A percentile compares a stretch with the other conserved stretches of the same genome.
Evolutionary conservation across 2,329 filamentous ascomycete species (phyloP).

Genomic region (Fusarium gaditjirri): DNA sequence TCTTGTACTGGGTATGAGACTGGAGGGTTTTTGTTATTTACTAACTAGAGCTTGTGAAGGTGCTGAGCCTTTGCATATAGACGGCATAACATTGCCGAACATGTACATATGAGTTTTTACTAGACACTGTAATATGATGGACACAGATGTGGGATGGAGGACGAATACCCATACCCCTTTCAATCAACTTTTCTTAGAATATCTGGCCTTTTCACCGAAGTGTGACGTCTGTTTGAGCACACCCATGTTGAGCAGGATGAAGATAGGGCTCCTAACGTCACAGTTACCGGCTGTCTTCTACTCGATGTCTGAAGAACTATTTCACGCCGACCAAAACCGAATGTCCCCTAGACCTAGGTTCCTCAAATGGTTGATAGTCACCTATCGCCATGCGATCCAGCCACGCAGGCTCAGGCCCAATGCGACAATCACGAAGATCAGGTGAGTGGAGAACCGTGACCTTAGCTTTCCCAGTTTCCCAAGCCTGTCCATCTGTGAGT

Average conservation of each 20-base stretch:
- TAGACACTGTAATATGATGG: constrained; percentile 36
- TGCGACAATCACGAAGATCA: background rate
- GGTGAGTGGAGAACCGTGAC: background rate
- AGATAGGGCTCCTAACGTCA: background rate
- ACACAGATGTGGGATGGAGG: constrained; percentile 21
- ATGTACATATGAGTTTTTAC: constrained; percentile 30
- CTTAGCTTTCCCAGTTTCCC: background rate
- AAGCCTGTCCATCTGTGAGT: background rate
- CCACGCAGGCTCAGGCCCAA: background rate
- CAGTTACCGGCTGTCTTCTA: background rate
- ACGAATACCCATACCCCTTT: constrained; percentile 31
- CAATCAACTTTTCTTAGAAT: constrained; percentile 22
- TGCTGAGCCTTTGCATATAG: constrained; percentile 21
- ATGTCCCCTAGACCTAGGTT: background rate
- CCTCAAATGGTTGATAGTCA: background rate
- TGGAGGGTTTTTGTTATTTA: constrained; percentile 2
- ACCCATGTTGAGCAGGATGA: background rate
- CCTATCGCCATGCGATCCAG: background rate
- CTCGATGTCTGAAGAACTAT: background rate
- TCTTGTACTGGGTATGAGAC: constrained; percentile 15
- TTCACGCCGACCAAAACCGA: background rate
- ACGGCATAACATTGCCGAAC: constrained; percentile 23
- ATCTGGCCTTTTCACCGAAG: too few relatives aligned
- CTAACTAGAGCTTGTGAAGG: constrained; percentile 13
- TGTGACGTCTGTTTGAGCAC: background rate